A percentile compares a stretch with the other conserved stretches of the same genome.
Conservation (phyloP, 768 basidiomycete species). For the Polyporus arcularius region DNA sequence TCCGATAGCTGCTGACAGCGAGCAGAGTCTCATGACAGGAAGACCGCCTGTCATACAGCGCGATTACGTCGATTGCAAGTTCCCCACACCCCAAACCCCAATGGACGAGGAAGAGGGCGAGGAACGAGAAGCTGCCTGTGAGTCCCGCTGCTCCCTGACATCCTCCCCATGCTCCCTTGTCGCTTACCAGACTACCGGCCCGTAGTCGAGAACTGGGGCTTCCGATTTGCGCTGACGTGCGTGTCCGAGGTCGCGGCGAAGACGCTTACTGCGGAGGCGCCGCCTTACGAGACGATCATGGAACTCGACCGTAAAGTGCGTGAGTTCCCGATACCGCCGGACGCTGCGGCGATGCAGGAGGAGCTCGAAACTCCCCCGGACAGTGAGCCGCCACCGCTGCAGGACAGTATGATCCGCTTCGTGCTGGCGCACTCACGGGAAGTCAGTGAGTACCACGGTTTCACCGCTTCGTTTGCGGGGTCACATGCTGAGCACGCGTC, state of each 20-base stretch:
- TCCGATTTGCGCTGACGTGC: constrained; percentile 64
- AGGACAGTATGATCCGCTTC: constrained; percentile 41
- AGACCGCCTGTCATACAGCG: constrained; percentile 70
- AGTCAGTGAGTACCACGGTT: constrained; percentile 50
- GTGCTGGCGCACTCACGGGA: constrained; percentile 45
- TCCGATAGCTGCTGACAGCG: constrained; percentile 1
- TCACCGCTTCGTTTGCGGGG: constrained; percentile 34
- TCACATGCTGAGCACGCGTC: constrained; percentile 15
- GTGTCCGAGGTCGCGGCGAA: constrained; percentile 63
- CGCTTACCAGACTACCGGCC: not conserved
- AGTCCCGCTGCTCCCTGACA: not conserved
- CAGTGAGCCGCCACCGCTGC: constrained; percentile 21
- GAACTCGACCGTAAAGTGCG: constrained; percentile 72
- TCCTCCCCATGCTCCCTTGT: not conserved
- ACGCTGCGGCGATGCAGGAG: constrained; percentile 40
- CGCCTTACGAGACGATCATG: constrained; percentile 63
- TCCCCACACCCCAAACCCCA: constrained; percentile 38
- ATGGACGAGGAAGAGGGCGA: constrained; percentile 28
- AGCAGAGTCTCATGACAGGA: constrained; percentile 67
- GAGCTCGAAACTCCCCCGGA: constrained; percentile 24
- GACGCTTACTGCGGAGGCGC: constrained; percentile 64
- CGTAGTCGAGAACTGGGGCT: constrained; percentile 61
- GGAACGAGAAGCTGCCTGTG: constrained; percentile 18
- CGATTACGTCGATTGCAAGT: constrained; percentile 67
- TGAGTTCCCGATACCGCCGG: constrained; percentile 57